Conservation (phyloP, 192 early-diverging fungal species). For the Dispira parvispora region DNA sequence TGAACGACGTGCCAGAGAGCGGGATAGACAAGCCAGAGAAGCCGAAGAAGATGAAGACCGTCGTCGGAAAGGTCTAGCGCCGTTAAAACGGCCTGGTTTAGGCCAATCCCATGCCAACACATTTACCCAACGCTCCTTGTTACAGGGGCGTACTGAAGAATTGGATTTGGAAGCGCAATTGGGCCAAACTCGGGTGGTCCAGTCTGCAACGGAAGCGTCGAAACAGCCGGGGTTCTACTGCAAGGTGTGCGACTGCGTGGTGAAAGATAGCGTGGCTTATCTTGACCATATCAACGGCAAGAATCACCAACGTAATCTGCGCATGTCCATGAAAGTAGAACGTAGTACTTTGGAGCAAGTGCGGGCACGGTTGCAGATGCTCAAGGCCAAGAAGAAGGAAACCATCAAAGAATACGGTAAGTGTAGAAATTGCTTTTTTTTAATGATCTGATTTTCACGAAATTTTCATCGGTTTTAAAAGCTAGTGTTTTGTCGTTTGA, state of each 20-base stretch:
- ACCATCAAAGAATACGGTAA: constrained; percentile 37
- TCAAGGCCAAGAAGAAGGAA: constrained; percentile 53
- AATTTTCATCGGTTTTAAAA: background rate
- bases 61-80: constrained; percentile 27
- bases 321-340: constrained; percentile 70
- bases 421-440: constrained; percentile 1
- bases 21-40: constrained; percentile 28
- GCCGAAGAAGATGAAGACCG: constrained; percentile 34
- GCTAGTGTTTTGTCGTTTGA: background rate
- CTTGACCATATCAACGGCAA: constrained; percentile 85
- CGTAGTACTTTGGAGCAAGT: constrained; percentile 62
- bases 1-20: constrained; percentile 42
- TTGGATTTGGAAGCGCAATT: constrained; percentile 57
- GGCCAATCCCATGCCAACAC: background rate
- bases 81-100: constrained; percentile 10
- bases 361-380: constrained; percentile 38
- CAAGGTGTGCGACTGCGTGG: constrained; percentile 65
- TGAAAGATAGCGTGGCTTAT: constrained; percentile 81
- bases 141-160: constrained; percentile 36
- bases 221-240: constrained; percentile 87
- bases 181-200: constrained; percentile 70
- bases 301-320: constrained; percentile 70
- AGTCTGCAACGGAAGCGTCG: constrained; percentile 29
- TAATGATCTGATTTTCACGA: too few species aligned
- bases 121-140: constrained; percentile 19